Percentiles rank a stretch among this genome's conserved stretches.
phyloP scores from a whole-genome alignment of 768 basidiomycete species.

The Agaricus sinodeliciosus region DNA sequence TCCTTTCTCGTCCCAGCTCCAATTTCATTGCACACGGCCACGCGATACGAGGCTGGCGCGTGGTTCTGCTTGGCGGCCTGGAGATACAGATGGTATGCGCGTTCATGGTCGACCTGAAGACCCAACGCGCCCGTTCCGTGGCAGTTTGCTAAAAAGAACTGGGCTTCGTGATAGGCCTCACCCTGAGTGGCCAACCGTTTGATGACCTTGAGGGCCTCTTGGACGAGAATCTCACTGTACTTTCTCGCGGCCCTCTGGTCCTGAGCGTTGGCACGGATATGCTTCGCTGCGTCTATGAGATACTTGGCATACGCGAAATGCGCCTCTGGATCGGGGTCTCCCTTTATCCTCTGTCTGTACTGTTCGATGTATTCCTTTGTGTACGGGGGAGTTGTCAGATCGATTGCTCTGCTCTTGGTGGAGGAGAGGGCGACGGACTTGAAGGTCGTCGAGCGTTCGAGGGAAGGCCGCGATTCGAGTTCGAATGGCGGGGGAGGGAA shows the following conservation, averaged over 20 bases:
- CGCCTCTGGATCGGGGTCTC: conserved; percentile 95
- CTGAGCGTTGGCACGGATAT: conserved; percentile 66
- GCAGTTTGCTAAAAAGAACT: conserved; percentile 97
- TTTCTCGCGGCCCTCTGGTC: conserved; percentile 84
- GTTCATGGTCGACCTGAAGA: conserved; percentile 95
- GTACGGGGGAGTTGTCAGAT: conserved; percentile 77
- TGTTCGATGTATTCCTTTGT: conserved; percentile 97
- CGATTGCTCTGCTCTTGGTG: conserved; percentile 73
- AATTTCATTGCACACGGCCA: conserved; percentile 98
- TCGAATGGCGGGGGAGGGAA: conserved; percentile 31
- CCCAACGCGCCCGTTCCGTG: conserved; percentile 94
- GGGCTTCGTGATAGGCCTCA: conserved; percentile 90
- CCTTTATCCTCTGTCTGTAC: conserved; percentile 95
- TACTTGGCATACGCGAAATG: conserved; percentile 99
- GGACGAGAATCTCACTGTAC: conserved; percentile 82
- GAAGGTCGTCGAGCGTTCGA: conserved; percentile 53
- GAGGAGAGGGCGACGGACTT: conserved; percentile 51
- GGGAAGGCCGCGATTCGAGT: conserved; percentile 48
- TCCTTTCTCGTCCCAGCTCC: conserved; percentile 93
- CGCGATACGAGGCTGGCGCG: conserved; percentile 89
- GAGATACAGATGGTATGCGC: conserved; percentile 93
- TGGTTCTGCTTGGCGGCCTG: conserved; percentile 98
- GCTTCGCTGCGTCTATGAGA: conserved; percentile 95
- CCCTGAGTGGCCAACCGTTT: conserved; percentile 90
- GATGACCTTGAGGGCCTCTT: conserved; percentile 87